A percentile compares a stretch with the other conserved stretches of the same genome.
Evolutionary conservation across 164 flowering plant genomes (phyloP).

Genomic region (Malania oleifera): DNA sequence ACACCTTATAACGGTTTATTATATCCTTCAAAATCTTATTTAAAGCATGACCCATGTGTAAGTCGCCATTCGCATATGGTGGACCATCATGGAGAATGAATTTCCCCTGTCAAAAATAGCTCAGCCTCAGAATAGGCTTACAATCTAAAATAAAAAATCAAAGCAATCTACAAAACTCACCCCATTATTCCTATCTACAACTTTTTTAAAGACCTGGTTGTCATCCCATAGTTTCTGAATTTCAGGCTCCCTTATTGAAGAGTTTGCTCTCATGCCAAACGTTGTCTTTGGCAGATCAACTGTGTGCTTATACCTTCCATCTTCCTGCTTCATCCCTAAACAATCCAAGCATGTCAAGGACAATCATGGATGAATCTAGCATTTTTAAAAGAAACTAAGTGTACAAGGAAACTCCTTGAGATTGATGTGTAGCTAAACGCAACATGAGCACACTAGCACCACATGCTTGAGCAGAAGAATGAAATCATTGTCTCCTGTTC

Average conservation of each 20-base stretch:
- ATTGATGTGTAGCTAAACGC: background rate
- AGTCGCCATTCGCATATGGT: constrained; percentile 97
- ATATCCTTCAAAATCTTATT: constrained; percentile 97
- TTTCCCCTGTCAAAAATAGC: constrained; percentile 42
- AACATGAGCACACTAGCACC: constrained; percentile 1
- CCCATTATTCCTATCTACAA: constrained; percentile 67
- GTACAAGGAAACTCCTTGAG: background rate
- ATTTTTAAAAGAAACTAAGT: too few species aligned
- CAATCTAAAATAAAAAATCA: constrained; percentile 3
- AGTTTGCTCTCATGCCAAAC: constrained; percentile 91
- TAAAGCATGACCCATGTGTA: constrained; percentile 96
- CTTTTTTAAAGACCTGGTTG: constrained; percentile 71
- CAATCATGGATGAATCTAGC: background rate
- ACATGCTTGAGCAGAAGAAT: background rate
- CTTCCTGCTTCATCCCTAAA: constrained; percentile 72
- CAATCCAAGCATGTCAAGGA: constrained; percentile 17
- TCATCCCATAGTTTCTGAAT: constrained; percentile 95
- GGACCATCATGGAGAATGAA: constrained; percentile 98
- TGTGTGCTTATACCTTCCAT: constrained; percentile 87
- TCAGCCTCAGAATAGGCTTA: constrained; percentile 18
- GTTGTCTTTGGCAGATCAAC: constrained; percentile 87
- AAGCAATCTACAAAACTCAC: constrained; percentile 35
- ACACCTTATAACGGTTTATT: constrained; percentile 91
- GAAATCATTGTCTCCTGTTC: background rate
- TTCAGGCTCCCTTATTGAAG: constrained; percentile 87